Evolutionary conservation across 2,329 filamentous ascomycete genomes (phyloP).

Genomic region (Talaromyces rugulosus): DNA sequence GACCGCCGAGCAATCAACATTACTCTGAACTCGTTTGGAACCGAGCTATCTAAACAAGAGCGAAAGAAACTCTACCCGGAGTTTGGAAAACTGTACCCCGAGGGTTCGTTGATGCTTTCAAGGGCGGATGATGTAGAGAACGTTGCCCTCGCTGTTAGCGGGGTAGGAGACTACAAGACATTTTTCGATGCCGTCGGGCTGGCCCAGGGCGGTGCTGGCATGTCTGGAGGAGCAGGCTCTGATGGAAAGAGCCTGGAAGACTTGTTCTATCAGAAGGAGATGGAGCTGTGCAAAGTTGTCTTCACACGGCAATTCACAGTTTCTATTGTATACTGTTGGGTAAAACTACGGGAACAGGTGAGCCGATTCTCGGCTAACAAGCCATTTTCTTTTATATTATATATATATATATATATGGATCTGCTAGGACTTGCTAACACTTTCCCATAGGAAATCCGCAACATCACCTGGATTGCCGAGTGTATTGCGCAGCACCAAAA

Average conservation of each 20-base stretch:
- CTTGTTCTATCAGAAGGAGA: conserved; percentile 98
- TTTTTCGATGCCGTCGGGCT: conserved; percentile 92
- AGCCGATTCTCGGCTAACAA: conserved; percentile 26
- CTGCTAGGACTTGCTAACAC: conserved; percentile 20
- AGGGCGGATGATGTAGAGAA: conserved; percentile 92
- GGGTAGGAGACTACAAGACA: conserved; percentile 85
- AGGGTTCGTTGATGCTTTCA: conserved; percentile 91
- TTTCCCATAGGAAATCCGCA: conserved; percentile 81
- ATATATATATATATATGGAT: no score
- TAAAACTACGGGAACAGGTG: conserved; percentile 95
- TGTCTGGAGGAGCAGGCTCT: conserved; percentile 71
- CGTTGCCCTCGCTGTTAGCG: conserved; percentile 88
- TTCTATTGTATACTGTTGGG: conserved; percentile 94
- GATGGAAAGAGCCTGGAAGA: conserved; percentile 92
- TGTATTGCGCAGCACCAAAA: conserved; percentile 99
- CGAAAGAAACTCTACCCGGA: conserved; percentile 93
- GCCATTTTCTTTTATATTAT: not conserved
- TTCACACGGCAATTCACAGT: conserved; percentile 97
- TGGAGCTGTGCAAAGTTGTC: conserved; percentile 92
- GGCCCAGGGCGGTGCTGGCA: conserved; percentile 68
- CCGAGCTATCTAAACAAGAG: conserved; percentile 88
- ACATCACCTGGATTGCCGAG: conserved; percentile 99
- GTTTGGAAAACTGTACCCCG: conserved; percentile 87
- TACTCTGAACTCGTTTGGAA: conserved; percentile 97
- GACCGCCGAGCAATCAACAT: conserved; percentile 98